phyloP scores from a whole-genome alignment of 2,329 filamentous ascomycete species.

The Talaromyces islandicus region DNA sequence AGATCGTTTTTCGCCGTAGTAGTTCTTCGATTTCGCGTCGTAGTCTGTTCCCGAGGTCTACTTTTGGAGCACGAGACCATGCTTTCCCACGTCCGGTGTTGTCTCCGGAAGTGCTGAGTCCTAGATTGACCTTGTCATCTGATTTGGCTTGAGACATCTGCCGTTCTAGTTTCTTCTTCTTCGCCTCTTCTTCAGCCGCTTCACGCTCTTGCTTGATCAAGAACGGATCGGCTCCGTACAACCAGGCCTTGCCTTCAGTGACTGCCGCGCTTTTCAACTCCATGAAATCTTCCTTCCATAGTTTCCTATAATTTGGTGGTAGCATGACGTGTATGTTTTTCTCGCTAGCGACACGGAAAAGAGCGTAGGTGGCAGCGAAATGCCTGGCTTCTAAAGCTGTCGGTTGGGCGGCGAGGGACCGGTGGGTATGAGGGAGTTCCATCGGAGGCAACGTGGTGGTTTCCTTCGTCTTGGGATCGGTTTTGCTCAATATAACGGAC shows the following conservation, averaged over 20 bases:
- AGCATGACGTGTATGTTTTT: constrained; percentile 93
- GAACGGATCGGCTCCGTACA: constrained; percentile 96
- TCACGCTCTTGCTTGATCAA: constrained; percentile 71
- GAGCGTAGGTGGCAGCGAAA: constrained; percentile 83
- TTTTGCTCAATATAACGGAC: constrained; percentile 67
- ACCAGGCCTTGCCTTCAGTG: constrained; percentile 70
- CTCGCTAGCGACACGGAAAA: constrained; percentile 91
- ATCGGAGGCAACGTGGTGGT: constrained; percentile 70
- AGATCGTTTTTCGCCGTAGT: constrained; percentile 70
- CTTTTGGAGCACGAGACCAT: constrained; percentile 80
- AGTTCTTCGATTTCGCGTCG: constrained; percentile 73
- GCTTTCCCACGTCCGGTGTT: constrained; percentile 54
- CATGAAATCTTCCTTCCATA: constrained; percentile 87
- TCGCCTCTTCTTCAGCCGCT: constrained; percentile 65
- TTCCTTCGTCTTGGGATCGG: constrained; percentile 78
- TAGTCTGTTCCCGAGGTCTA: constrained; percentile 84
- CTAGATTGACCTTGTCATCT: constrained; percentile 59
- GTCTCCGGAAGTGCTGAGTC: constrained; percentile 25
- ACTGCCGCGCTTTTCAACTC: constrained; percentile 75
- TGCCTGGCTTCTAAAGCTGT: constrained; percentile 87
- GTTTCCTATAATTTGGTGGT: constrained; percentile 77
- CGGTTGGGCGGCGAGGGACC: constrained; percentile 67
- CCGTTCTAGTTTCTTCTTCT: constrained; percentile 72
- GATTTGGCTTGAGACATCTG: constrained; percentile 56
- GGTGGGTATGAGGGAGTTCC: constrained; percentile 69